A percentile compares a stretch with the other conserved stretches of the same genome.
Conservation (phyloP, 2,329 filamentous ascomycete genomes). For the Dactylella cylindrospora region DNA sequence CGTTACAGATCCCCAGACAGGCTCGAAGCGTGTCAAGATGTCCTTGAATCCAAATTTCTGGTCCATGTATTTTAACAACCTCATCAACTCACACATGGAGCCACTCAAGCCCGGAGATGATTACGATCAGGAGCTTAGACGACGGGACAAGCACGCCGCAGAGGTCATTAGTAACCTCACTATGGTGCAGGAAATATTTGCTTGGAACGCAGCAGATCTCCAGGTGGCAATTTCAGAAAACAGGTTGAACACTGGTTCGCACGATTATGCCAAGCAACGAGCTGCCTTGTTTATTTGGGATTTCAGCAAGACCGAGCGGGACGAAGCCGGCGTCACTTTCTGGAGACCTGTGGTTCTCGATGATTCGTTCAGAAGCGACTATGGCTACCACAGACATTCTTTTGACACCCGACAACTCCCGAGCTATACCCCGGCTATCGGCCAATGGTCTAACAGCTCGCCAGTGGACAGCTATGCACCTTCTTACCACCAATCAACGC, state of each 20-base stretch:
- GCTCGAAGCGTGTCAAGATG: slow-evolving; percentile 40
- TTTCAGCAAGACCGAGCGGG: slow-evolving; percentile 46
- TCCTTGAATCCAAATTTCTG: slow-evolving; percentile 40
- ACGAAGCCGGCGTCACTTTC: slow-evolving; percentile 39
- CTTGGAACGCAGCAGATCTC: slow-evolving; percentile 43
- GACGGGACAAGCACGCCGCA: slow-evolving; percentile 45
- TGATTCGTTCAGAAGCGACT: slow-evolving; percentile 30
- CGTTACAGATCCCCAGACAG: slow-evolving; percentile 40
- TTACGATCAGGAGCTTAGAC: slow-evolving; percentile 42
- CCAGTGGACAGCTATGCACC: slow-evolving; percentile 39
- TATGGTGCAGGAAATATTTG: slow-evolving; percentile 48
- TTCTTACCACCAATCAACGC: slow-evolving; percentile 42
- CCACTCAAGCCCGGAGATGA: slow-evolving; percentile 27
- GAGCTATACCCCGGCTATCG: slow-evolving; percentile 41
- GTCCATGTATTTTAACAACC: slow-evolving; percentile 42
- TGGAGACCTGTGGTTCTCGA: slow-evolving; percentile 41
- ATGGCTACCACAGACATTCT: slow-evolving; percentile 32
- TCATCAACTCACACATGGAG: slow-evolving; percentile 30
- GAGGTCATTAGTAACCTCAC: slow-evolving; percentile 47
- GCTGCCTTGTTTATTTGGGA: slow-evolving; percentile 49
- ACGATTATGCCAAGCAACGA: slow-evolving; percentile 42
- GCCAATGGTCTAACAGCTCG: slow-evolving; percentile 42
- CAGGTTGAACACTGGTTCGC: slow-evolving; percentile 13
- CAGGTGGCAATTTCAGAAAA: slow-evolving; percentile 38
- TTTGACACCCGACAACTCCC: slow-evolving; percentile 40